Evolutionary conservation across 352 stramenopile genomes (phyloP), one percentile per base, ranked within the genome.

Genomic region (Globisporangium viniferum): DNA sequence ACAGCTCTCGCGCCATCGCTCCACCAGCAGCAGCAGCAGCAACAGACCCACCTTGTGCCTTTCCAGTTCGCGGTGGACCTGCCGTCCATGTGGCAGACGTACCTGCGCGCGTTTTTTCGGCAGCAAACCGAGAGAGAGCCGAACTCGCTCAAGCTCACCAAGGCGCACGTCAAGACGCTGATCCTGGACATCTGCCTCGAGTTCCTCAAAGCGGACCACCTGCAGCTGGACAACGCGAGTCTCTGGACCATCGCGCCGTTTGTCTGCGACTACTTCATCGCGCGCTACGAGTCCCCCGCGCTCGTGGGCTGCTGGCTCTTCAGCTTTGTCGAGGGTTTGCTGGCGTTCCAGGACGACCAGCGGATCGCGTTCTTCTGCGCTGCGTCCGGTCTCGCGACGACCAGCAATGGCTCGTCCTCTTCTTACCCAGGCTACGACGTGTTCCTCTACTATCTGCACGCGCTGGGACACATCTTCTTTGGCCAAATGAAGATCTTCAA

Each of bases 171-270:
- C 14, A 84, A 84, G 64, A 81, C 78, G 18, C 63, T 91, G 20
- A 73, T 92, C 2, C 68, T 93, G 5, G 86, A 93, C 60, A 77
- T 93, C 5, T 88, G 83, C 68, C 75, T 92, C 63, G 86, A 93
- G 68, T 91, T 91, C 53, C 70, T 92, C 66, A 93, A 93, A 55
- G 63, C 72, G 0, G 86, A 93, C 46, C 72, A 85, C 27, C 60
- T 88, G 24, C 82, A 91, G 53, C 44, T 85, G 0, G 84, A 93
- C 55, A 88, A 78, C 8, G 64, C 66, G 0, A 81, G 75, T 48
- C 72, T 91, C 3, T 84, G 67, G 61, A 80, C 77, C 8, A 70
- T 93, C 18, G 77, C 77, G 5, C 81, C 84, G 14, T 93, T 91
- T 35, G 84, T 89, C 3, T 92, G 83, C 61, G 84, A 93, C 69